Evolutionary conservation across 257 asterid genomes (phyloP).

Genomic region (Przewalskia tangutica): DNA sequence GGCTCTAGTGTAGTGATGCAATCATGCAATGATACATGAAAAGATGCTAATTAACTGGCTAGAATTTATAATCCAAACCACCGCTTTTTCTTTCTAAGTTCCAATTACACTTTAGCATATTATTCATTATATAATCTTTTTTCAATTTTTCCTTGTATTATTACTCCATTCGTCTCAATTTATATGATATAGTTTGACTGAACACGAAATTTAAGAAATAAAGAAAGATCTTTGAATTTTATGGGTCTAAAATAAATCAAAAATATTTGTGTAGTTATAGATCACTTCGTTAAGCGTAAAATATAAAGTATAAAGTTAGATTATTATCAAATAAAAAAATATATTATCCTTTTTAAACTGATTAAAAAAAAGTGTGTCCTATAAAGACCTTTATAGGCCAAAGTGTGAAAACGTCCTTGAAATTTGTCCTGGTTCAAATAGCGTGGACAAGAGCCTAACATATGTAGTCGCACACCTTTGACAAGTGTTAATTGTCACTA

Average conservation of each 20-base stretch:
- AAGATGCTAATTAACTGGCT: not conserved
- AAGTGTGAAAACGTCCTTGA: not conserved
- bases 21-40: not conserved
- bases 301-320: too few species aligned
- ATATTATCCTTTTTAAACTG: too few species aligned
- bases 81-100: not conserved
- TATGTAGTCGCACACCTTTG: not conserved
- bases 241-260: too few species aligned
- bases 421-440: not conserved
- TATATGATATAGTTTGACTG: too few species aligned
- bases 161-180: not conserved
- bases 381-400: too few species aligned
- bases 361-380: too few species aligned
- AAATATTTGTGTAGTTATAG: too few species aligned
- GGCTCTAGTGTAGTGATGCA: not conserved
- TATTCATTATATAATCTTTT: not conserved
- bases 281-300: too few species aligned
- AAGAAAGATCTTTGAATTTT: too few species aligned
- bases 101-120: not conserved
- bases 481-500: not conserved
- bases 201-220: too few species aligned
- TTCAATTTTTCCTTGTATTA: not conserved
- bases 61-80: not conserved
- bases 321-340: too few species aligned
- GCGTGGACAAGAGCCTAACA: not conserved